Evolutionary conservation across 768 basidiomycete species (phyloP).

Genomic region (Sporobolomyces roseus): DNA sequence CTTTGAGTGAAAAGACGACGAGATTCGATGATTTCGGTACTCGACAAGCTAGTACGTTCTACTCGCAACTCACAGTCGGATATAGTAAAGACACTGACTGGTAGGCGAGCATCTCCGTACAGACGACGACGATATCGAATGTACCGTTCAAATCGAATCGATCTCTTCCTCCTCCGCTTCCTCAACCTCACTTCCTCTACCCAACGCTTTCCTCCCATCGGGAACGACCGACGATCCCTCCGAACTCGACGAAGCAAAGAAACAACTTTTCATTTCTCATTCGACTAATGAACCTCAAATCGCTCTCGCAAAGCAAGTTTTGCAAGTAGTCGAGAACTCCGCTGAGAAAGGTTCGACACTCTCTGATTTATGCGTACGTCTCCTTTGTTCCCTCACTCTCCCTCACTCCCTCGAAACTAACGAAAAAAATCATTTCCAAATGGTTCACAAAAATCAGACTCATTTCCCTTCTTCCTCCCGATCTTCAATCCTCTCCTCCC

Average conservation of each 20-base stretch:
- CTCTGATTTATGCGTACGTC: neutral
- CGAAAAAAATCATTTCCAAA: no score
- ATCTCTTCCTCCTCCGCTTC: neutral
- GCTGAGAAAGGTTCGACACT: neutral
- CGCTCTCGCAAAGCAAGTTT: neutral
- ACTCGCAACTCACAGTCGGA: no score
- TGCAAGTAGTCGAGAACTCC: neutral
- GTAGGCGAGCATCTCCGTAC: constrained; percentile 2
- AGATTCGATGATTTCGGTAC: constrained; percentile 70
- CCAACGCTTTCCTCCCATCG: neutral
- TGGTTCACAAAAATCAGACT: neutral
- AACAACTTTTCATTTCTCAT: neutral
- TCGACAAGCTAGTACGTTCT: constrained; percentile 70
- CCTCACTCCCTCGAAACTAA: neutral
- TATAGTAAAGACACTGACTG: neutral
- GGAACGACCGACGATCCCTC: neutral
- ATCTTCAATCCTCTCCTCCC: neutral
- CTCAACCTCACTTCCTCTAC: neutral
- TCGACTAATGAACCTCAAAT: neutral
- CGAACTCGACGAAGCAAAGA: neutral
- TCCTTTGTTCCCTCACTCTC: neutral
- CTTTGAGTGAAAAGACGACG: constrained; percentile 51
- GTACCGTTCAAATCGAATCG: constrained; percentile 51
- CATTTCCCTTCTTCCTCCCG: neutral
- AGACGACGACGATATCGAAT: constrained; percentile 86